Conservation (phyloP, 306 rosid species). For the Boehmeria nivea region DNA sequence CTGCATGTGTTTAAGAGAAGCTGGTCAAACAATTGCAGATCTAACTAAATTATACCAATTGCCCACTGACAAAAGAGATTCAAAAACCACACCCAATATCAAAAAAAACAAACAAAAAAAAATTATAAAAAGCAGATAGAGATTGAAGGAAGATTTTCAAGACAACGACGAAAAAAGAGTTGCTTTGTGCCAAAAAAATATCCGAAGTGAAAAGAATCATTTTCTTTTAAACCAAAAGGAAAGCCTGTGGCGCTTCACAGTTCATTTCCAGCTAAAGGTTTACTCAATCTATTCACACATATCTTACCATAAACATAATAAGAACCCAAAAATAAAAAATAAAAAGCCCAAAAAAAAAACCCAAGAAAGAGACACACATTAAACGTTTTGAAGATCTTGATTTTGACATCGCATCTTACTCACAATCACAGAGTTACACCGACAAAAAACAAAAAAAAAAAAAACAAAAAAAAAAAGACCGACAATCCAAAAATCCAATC, state of each 20-base stretch:
- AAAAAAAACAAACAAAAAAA: no score
- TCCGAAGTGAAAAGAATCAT: not conserved
- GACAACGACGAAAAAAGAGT: not conserved
- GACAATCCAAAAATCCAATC: not conserved
- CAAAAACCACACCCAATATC: not conserved
- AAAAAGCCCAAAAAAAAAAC: no score
- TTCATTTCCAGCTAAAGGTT: not conserved
- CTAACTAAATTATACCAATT: not conserved
- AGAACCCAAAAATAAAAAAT: no score
- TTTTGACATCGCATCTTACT: not conserved
- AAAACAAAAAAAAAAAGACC: no score
- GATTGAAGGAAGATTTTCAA: not conserved
- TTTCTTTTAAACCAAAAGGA: constrained; percentile 5
- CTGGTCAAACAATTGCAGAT: constrained; percentile 1
- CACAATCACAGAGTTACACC: no score
- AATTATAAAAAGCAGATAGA: not conserved
- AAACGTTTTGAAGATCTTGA: not conserved
- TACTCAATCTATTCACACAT: not conserved
- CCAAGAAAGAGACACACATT: not conserved
- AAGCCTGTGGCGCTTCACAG: not conserved
- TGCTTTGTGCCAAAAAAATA: not conserved
- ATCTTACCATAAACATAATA: no score
- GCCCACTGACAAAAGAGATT: no score
- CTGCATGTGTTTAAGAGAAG: not conserved
- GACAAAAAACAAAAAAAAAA: no score